phyloP scores from a whole-genome alignment of 495 filamentous ascomycete species.

The Neurospora sp. region DNA sequence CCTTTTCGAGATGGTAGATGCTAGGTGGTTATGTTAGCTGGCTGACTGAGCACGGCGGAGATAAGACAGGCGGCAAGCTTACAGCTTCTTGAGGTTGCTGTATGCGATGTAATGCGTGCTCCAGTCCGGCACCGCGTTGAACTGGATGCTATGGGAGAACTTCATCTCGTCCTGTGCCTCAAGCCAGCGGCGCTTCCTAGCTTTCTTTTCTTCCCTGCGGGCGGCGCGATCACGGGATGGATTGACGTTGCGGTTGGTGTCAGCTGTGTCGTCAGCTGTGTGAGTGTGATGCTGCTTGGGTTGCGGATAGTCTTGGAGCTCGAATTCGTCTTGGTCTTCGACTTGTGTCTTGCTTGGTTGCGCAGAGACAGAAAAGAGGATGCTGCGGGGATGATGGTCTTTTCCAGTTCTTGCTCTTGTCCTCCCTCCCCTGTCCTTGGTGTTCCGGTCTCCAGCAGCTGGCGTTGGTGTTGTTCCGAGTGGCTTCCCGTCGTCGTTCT shows the following conservation, averaged over 20 bases:
- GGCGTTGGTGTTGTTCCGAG: background rate
- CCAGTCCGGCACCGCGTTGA: slow-evolving; percentile 99
- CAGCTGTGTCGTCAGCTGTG: background rate
- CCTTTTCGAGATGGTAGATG: slow-evolving; percentile 90
- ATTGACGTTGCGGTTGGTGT: background rate
- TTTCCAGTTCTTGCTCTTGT: background rate
- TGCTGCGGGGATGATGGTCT: background rate
- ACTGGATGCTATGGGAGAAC: slow-evolving; percentile 99
- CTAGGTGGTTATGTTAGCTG: slow-evolving; percentile 30
- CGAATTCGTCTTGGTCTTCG: slow-evolving; percentile 16
- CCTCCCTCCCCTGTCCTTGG: background rate
- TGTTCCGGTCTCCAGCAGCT: background rate
- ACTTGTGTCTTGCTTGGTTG: background rate
- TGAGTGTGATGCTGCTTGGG: background rate
- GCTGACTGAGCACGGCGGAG: background rate
- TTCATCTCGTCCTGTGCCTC: slow-evolving; percentile 82
- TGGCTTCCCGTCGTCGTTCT: slow-evolving; percentile 20
- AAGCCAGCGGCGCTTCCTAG: slow-evolving; percentile 43
- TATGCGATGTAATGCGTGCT: slow-evolving; percentile 96
- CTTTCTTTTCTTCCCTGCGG: slow-evolving; percentile 25
- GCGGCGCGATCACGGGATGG: background rate
- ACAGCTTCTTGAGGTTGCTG: slow-evolving; percentile 98
- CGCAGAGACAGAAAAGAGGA: background rate
- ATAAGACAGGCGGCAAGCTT: slow-evolving; percentile 20
- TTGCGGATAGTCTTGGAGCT: slow-evolving; percentile 25